These are phyloP conservation scores for Dendrothele bispora DNA, from an alignment of 768 basidiomycete genomes.

Conservation along the genomic window DNA sequence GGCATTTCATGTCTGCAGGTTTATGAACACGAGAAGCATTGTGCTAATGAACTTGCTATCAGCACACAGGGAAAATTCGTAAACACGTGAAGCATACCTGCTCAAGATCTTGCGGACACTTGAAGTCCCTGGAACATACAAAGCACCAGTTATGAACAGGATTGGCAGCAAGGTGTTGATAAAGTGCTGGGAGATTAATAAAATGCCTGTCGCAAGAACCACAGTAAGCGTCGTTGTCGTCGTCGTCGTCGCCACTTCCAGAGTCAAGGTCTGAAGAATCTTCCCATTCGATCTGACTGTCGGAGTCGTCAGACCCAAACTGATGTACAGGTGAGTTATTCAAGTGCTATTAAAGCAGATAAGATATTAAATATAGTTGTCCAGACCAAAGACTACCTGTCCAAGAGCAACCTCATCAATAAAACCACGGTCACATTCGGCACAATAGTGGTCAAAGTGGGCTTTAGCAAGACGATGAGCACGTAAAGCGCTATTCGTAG, in stretches of 20 bases:
- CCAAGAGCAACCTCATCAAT: neutral
- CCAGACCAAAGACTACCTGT: too few species aligned
- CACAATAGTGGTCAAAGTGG: neutral
- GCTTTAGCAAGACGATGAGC: too few species aligned
- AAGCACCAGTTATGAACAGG: slow-evolving; percentile 34
- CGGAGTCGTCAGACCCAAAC: neutral
- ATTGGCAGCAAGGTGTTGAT: slow-evolving; percentile 20
- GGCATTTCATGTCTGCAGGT: slow-evolving; percentile 25
- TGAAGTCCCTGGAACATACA: slow-evolving; percentile 29
- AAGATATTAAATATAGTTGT: too few species aligned
- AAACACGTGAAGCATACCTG: slow-evolving; percentile 15
- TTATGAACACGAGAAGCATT: slow-evolving; percentile 24
- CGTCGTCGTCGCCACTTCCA: slow-evolving; percentile 2
- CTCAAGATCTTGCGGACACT: slow-evolving; percentile 13
- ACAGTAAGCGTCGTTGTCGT: slow-evolving; percentile 19
- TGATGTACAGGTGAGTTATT: too few species aligned
- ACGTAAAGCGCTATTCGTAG: too few species aligned
- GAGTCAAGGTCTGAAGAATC: too few species aligned
- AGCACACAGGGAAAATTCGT: neutral
- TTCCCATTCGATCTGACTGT: too few species aligned
- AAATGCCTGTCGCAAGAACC: slow-evolving; percentile 22
- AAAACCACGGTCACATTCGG: neutral
- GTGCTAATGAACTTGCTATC: slow-evolving; percentile 19
- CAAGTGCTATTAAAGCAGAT: too few species aligned
- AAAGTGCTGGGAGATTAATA: slow-evolving; percentile 12